Conservation (phyloP, 148 eudicot genomes). For the Amaranthus cruentus region DNA sequence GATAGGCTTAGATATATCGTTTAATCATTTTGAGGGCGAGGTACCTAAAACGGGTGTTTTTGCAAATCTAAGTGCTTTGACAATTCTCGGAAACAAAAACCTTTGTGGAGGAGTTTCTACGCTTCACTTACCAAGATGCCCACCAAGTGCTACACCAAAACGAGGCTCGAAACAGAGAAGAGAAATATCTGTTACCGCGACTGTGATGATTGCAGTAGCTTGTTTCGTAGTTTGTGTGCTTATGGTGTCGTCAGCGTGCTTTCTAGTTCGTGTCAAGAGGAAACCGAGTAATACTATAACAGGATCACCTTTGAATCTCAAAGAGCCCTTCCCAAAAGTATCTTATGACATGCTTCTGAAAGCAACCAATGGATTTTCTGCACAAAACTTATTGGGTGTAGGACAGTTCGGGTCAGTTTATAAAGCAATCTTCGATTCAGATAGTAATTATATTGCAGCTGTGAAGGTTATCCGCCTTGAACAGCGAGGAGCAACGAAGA, state of each 20-base stretch:
- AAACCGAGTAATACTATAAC: neutral
- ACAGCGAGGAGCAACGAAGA: constrained; percentile 19
- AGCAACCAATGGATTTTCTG: constrained; percentile 22
- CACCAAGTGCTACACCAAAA: neutral
- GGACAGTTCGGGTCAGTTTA: constrained; percentile 26
- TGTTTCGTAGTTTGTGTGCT: neutral
- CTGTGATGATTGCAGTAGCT: neutral
- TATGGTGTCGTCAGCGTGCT: neutral
- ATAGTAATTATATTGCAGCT: constrained; percentile 7
- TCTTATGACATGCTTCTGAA: constrained; percentile 23
- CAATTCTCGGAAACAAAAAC: constrained; percentile 23
- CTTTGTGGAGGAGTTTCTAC: constrained; percentile 34
- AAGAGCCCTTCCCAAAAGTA: constrained; percentile 9
- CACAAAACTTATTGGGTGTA: constrained; percentile 15
- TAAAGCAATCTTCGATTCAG: constrained; percentile 10
- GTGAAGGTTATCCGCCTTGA: constrained; percentile 25
- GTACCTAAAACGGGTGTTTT: constrained; percentile 31
- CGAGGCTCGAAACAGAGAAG: neutral
- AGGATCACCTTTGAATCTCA: neutral
- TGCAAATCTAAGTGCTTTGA: constrained; percentile 25
- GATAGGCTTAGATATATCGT: constrained; percentile 20
- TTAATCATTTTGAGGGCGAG: constrained; percentile 31
- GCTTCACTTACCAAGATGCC: constrained; percentile 28
- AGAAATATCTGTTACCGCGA: neutral
- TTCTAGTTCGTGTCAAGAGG: constrained; percentile 7